Evolutionary conservation across 495 filamentous ascomycete genomes (phyloP).

Genomic region (Tuber calosporum): DNA sequence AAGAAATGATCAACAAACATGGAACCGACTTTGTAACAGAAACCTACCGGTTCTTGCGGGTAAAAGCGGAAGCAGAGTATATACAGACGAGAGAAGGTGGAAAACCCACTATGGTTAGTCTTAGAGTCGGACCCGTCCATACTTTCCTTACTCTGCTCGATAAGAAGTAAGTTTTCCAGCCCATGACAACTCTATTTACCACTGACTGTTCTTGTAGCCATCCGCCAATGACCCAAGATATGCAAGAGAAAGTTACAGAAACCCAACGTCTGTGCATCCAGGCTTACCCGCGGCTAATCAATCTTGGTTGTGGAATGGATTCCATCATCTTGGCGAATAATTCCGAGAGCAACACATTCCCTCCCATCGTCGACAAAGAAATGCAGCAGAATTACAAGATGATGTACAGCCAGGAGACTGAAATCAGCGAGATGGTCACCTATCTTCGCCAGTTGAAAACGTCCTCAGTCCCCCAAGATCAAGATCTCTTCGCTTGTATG

Average conservation of each 20-base stretch:
- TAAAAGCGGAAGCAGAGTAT: slow-evolving; percentile 78
- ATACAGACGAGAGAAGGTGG: slow-evolving; percentile 58
- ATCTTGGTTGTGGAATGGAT: slow-evolving; percentile 86
- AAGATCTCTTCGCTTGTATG: slow-evolving; percentile 97
- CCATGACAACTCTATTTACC: slow-evolving; percentile 8
- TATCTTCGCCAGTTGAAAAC: slow-evolving; percentile 75
- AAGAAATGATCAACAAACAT: slow-evolving; percentile 43
- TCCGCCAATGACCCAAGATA: slow-evolving; percentile 37
- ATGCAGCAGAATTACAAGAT: slow-evolving; percentile 97
- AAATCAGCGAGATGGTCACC: slow-evolving; percentile 71
- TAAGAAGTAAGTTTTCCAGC: slow-evolving; percentile 45
- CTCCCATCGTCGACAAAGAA: slow-evolving; percentile 67
- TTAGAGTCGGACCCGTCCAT: slow-evolving; percentile 77
- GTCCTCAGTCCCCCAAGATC: slow-evolving; percentile 71
- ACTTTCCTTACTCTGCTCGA: slow-evolving; percentile 71
- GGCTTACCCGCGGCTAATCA: slow-evolving; percentile 89
- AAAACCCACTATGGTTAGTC: slow-evolving; percentile 58
- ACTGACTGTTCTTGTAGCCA: slow-evolving; percentile 22
- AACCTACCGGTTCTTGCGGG: slow-evolving; percentile 56
- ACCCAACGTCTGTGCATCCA: slow-evolving; percentile 84
- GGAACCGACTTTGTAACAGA: slow-evolving; percentile 39
- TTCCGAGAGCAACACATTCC: slow-evolving; percentile 66
- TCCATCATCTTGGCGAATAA: slow-evolving; percentile 83
- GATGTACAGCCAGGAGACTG: slow-evolving; percentile 85
- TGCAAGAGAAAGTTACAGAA: slow-evolving; percentile 38